Conservation (phyloP, 768 basidiomycete species). For the Boletus pseudo-olivaceus region DNA sequence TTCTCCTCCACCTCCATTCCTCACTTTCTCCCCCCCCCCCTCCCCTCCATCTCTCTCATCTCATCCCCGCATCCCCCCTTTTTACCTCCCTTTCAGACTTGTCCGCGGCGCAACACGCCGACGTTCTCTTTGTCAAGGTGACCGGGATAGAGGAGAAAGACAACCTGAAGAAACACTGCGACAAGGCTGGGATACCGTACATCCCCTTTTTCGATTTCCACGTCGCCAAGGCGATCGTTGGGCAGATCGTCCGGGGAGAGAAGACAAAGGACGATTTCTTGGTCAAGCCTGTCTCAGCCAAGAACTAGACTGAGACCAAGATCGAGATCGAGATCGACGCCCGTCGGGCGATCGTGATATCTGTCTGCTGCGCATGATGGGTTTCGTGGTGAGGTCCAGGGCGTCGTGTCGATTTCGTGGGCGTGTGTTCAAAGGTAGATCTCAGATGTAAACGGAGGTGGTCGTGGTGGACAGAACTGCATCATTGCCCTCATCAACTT, state of each 20-base stretch:
- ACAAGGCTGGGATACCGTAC: slow-evolving; percentile 72
- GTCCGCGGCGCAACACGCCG: slow-evolving; percentile 89
- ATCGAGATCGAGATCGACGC: not conserved
- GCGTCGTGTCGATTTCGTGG: not conserved
- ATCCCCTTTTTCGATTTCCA: slow-evolving; percentile 73
- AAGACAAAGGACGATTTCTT: slow-evolving; percentile 28
- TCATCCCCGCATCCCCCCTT: not conserved
- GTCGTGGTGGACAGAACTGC: not conserved
- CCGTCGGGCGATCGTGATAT: not conserved
- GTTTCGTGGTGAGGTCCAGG: not conserved
- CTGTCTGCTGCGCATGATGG: not conserved
- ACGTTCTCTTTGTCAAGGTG: slow-evolving; percentile 91
- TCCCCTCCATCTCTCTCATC: not conserved
- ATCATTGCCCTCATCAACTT: not conserved
- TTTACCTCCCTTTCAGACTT: slow-evolving; percentile 54
- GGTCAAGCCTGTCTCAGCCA: slow-evolving; percentile 1
- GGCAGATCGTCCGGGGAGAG: slow-evolving; percentile 67
- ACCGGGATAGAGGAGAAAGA: slow-evolving; percentile 70
- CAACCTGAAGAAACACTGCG: slow-evolving; percentile 83
- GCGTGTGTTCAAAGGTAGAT: not conserved
- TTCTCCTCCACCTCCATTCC: not conserved
- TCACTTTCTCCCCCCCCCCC: not conserved
- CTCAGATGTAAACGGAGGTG: not conserved
- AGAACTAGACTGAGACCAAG: not conserved
- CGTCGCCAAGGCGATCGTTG: slow-evolving; percentile 55